phyloP scores from a whole-genome alignment of 176 grass and related monocot species.

The Elymus sibiricus region DNA sequence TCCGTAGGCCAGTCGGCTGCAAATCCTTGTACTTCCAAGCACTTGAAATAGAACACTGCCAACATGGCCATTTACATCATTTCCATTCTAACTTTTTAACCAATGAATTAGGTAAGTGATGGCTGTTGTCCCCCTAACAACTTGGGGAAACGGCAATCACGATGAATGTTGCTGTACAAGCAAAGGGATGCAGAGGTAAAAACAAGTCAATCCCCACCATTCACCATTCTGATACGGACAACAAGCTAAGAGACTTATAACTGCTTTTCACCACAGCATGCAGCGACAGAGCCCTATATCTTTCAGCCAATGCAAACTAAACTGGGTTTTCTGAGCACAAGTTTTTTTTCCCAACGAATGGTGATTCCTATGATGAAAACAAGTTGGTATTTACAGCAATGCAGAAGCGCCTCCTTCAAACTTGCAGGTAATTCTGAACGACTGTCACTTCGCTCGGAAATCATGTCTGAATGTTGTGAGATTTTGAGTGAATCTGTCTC shows the following conservation, averaged over 20 bases:
- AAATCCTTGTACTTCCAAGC: background rate
- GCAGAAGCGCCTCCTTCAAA: constrained; percentile 27
- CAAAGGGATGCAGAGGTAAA: constrained; percentile 11
- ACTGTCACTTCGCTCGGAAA: constrained; percentile 77
- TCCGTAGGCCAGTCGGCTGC: background rate
- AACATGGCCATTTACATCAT: constrained; percentile 44
- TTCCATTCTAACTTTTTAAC: constrained; percentile 28
- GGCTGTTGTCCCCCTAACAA: constrained; percentile 27
- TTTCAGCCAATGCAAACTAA: constrained; percentile 33
- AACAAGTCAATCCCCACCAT: constrained; percentile 22
- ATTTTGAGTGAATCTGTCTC: constrained; percentile 98
- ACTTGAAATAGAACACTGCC: background rate
- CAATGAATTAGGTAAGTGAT: constrained; percentile 43
- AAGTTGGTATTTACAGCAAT: constrained; percentile 51
- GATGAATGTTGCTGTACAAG: constrained; percentile 60
- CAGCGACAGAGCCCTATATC: constrained; percentile 34
- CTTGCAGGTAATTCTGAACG: constrained; percentile 7
- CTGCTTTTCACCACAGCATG: constrained; percentile 31
- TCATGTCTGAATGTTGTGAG: constrained; percentile 89
- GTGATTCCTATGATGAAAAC: constrained; percentile 26
- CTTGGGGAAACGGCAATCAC: constrained; percentile 44
- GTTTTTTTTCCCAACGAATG: background rate
- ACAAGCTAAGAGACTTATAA: constrained; percentile 38
- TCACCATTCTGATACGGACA: constrained; percentile 25
- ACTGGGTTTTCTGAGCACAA: constrained; percentile 3